Conservation (phyloP, 2,329 filamentous ascomycete genomes). For the Colletotrichum costaricense region DNA sequence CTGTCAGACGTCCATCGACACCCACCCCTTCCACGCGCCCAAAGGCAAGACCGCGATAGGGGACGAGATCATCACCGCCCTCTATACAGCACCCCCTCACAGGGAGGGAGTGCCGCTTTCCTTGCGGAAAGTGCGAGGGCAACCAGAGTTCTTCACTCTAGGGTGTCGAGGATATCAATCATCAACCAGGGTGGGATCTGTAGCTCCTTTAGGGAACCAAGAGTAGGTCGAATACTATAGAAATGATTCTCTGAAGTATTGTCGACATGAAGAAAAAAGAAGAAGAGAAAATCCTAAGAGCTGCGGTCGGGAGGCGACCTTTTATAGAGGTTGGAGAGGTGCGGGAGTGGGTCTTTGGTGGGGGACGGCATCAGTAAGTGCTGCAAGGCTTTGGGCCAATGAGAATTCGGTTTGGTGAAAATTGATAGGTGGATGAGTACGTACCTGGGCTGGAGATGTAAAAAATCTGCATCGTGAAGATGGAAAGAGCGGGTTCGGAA, state of each 20-base stretch:
- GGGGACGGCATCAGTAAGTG: slow-evolving; percentile 19
- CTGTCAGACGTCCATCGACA: slow-evolving; percentile 93
- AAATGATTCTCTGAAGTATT: slow-evolving; percentile 82
- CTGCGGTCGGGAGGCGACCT: background rate
- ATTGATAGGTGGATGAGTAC: background rate
- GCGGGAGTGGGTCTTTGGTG: background rate
- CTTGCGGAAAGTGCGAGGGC: slow-evolving; percentile 71
- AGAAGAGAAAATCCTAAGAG: slow-evolving; percentile 22
- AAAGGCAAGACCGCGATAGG: slow-evolving; percentile 77
- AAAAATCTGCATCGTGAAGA: slow-evolving; percentile 6
- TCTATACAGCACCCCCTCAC: slow-evolving; percentile 72
- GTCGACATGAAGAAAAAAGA: slow-evolving; percentile 35
- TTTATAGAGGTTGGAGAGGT: background rate
- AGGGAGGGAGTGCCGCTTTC: slow-evolving; percentile 60
- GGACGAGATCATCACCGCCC: slow-evolving; percentile 94
- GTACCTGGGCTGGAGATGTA: background rate
- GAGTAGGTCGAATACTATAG: slow-evolving; percentile 96
- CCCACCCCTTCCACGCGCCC: slow-evolving; percentile 84
- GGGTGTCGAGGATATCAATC: slow-evolving; percentile 88
- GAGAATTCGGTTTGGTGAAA: background rate
- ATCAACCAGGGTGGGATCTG: slow-evolving; percentile 97
- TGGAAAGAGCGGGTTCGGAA: background rate
- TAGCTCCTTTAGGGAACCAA: slow-evolving; percentile 94
- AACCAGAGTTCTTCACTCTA: slow-evolving; percentile 82
- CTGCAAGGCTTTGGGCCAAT: slow-evolving; percentile 6